Percentiles rank a stretch among this genome's conserved stretches.
phyloP scores from a whole-genome alignment of 2,329 filamentous ascomycete genomes.

The Penicillium concentricum region DNA sequence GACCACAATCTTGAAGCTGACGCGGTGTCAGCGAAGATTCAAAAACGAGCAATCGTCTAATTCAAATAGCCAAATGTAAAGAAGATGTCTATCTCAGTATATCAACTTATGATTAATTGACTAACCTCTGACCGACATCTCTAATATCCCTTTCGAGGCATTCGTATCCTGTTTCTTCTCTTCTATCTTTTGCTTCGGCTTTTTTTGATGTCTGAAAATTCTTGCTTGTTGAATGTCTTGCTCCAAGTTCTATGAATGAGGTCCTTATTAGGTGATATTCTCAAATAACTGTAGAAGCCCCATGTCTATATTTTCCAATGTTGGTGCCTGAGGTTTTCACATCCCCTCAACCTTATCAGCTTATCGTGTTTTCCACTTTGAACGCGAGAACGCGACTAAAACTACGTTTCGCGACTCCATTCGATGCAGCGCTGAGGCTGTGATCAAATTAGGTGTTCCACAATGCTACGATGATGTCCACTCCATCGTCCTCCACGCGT shows the following conservation, averaged over 20 bases:
- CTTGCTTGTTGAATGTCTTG: neutral
- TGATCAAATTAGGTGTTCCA: neutral
- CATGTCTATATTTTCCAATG: neutral
- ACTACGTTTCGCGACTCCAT: neutral
- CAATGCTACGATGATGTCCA: constrained; percentile 20
- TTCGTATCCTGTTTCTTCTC: neutral
- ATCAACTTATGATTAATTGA: neutral
- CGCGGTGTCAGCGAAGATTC: neutral
- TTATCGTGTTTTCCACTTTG: neutral
- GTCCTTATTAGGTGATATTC: neutral
- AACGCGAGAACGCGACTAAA: neutral
- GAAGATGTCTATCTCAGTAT: neutral
- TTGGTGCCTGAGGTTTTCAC: neutral
- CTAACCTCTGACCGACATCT: neutral
- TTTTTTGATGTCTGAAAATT: no score
- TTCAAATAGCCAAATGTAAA: neutral
- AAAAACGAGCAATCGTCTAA: neutral
- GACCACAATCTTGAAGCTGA: neutral
- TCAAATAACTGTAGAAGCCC: no score
- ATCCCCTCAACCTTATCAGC: neutral
- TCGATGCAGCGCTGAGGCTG: neutral
- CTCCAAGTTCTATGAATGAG: neutral
- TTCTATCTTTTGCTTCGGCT: neutral
- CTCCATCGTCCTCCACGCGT: constrained; percentile 24
- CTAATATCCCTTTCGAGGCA: neutral